Evolutionary conservation across 768 basidiomycete species (phyloP).

Genomic region (Leccinum rimulosum): DNA sequence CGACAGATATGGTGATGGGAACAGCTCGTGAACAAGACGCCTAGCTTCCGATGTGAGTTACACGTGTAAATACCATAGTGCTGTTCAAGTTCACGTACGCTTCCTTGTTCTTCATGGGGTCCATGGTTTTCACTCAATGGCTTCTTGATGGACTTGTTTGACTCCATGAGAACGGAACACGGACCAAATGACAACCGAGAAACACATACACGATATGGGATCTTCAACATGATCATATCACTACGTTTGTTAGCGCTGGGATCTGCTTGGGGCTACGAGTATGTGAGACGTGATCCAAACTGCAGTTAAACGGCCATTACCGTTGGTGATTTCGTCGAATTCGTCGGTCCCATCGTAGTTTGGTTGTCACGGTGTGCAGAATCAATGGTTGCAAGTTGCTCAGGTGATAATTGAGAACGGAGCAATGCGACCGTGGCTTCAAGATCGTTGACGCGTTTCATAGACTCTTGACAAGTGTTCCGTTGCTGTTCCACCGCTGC

Average conservation of each 20-base stretch:
- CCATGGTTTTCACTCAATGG: not conserved
- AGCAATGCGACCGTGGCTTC: slow-evolving; percentile 18
- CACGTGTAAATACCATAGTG: not conserved
- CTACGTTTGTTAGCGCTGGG: slow-evolving; percentile 12
- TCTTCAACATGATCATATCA: slow-evolving; percentile 23
- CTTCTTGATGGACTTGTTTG: slow-evolving; percentile 12
- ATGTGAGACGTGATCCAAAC: slow-evolving; percentile 5
- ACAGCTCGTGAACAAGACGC: slow-evolving; percentile 1
- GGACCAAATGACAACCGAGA: not conserved
- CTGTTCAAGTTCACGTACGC: slow-evolving; percentile 15
- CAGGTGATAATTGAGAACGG: slow-evolving; percentile 15
- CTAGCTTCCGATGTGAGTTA: not conserved
- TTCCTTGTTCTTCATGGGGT: slow-evolving; percentile 5
- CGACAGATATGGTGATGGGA: not conserved
- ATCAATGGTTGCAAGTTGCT: slow-evolving; percentile 21
- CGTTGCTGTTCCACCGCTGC: slow-evolving; percentile 13
- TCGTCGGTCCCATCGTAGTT: not conserved
- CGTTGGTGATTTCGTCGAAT: slow-evolving; percentile 1
- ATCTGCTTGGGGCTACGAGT: slow-evolving; percentile 8
- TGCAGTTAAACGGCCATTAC: slow-evolving; percentile 5
- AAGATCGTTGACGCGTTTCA: slow-evolving; percentile 15
- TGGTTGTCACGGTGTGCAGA: not conserved
- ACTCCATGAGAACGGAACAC: slow-evolving; percentile 1
- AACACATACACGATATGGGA: slow-evolving; percentile 21
- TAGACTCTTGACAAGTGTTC: slow-evolving; percentile 9